These are phyloP conservation scores for Botrytis hyacinthi DNA, from an alignment of 2,329 filamentous ascomycete genomes.

Conservation along the genomic window DNA sequence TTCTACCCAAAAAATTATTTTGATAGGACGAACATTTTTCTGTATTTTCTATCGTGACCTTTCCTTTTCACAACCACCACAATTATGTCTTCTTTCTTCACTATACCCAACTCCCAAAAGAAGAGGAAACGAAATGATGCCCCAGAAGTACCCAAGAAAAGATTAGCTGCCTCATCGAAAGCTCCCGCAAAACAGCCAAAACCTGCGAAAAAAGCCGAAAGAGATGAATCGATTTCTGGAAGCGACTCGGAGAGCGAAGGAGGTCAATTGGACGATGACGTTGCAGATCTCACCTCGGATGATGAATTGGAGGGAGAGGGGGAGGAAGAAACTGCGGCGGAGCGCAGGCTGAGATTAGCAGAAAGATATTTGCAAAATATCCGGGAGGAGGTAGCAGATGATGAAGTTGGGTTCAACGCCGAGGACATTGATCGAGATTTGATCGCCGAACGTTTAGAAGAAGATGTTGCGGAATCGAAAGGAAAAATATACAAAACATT, in stretches of 20 bases:
- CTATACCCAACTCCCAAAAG: constrained; percentile 77
- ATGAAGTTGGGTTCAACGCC: constrained; percentile 79
- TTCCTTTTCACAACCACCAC: not conserved
- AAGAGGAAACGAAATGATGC: constrained; percentile 76
- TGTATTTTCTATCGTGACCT: constrained; percentile 4
- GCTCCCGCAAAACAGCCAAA: constrained; percentile 39
- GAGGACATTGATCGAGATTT: constrained; percentile 90
- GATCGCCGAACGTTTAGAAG: constrained; percentile 84
- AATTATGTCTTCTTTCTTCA: constrained; percentile 93
- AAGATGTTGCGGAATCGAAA: constrained; percentile 90
- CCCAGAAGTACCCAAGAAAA: constrained; percentile 58
- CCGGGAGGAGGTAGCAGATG: constrained; percentile 70
- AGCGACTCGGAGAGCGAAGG: constrained; percentile 73
- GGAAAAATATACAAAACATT: constrained; percentile 84
- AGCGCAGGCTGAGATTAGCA: constrained; percentile 80
- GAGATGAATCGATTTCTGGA: constrained; percentile 73
- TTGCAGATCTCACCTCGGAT: constrained; percentile 47
- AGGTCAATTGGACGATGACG: constrained; percentile 50
- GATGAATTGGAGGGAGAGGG: constrained; percentile 61
- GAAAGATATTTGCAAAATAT: constrained; percentile 93
- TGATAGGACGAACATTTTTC: constrained; percentile 22
- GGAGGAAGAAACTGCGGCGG: constrained; percentile 80
- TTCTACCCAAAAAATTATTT: constrained; percentile 22
- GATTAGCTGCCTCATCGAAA: constrained; percentile 47
- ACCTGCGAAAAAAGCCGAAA: constrained; percentile 45